Conservation (phyloP, 371 early-diverging fungal species). For the Mucor piriformis region DNA sequence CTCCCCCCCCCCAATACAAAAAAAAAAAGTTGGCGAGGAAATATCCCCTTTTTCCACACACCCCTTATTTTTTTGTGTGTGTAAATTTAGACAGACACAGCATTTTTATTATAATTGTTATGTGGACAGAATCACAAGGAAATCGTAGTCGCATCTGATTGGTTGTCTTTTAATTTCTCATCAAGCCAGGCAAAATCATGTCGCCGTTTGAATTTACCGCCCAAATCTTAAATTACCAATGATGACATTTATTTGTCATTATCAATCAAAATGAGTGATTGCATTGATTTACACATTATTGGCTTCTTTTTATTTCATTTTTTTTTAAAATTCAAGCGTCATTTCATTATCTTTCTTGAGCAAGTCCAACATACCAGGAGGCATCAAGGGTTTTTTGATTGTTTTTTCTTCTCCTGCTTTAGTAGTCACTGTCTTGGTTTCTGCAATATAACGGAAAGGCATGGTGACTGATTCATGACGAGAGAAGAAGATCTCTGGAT, state of each 20-base stretch:
- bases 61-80: too few relatives aligned
- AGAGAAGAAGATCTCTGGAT: constrained; percentile 72
- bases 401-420: constrained; percentile 53
- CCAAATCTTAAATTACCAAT: not conserved
- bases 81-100: too few relatives aligned
- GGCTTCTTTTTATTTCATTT: not conserved
- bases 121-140: not conserved
- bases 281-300: not conserved
- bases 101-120: too few relatives aligned
- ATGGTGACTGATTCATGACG: constrained; percentile 77
- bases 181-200: not conserved
- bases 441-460: constrained; percentile 71
- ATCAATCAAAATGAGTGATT: not conserved
- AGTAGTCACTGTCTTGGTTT: constrained; percentile 45
- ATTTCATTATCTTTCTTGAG: constrained; percentile 75
- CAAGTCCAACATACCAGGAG: constrained; percentile 77
- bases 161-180: not conserved
- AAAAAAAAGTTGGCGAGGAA: too few relatives aligned
- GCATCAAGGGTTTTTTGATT: constrained; percentile 69
- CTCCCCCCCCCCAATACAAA: too few relatives aligned
- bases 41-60: too few relatives aligned
- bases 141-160: not conserved
- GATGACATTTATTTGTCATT: not conserved
- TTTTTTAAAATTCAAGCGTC: constrained; percentile 54
- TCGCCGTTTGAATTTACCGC: not conserved